Evolutionary conservation across 2,329 filamentous ascomycete species (phyloP).

Genomic region (Elsinoe batatas): DNA sequence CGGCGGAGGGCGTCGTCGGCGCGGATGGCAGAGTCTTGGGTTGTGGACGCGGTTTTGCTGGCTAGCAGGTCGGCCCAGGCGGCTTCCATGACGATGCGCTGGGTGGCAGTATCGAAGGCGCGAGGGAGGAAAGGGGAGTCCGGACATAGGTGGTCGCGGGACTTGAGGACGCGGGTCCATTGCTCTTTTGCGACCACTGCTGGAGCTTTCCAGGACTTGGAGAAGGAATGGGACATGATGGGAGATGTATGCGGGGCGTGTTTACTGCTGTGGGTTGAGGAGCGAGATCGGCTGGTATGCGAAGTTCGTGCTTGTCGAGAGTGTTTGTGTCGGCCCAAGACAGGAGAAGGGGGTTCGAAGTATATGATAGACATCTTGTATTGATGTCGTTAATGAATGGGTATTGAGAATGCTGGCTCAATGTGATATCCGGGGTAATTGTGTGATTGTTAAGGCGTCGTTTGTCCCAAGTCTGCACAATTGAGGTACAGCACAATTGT

Average conservation of each 20-base stretch:
- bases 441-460: background rate
- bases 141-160: constrained; percentile 20
- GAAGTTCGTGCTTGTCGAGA: background rate
- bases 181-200: constrained; percentile 15
- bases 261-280: background rate
- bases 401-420: constrained; percentile 1
- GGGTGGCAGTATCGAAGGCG: constrained; percentile 21
- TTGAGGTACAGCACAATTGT: background rate
- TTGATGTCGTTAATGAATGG: constrained; percentile 8
- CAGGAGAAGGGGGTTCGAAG: background rate
- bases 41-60: background rate
- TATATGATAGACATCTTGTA: background rate
- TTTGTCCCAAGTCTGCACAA: background rate
- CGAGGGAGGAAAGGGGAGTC: constrained; percentile 21
- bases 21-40: background rate
- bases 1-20: background rate
- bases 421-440: background rate
- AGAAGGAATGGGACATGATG: constrained; percentile 13
- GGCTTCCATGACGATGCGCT: constrained; percentile 17
- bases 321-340: background rate
- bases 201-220: constrained; percentile 18
- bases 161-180: constrained; percentile 17
- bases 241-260: background rate
- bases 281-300: background rate
- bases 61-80: constrained; percentile 16